These are phyloP conservation scores for Amorphotheca resinae DNA, from an alignment of 495 filamentous ascomycete species.

Conservation along the genomic window DNA sequence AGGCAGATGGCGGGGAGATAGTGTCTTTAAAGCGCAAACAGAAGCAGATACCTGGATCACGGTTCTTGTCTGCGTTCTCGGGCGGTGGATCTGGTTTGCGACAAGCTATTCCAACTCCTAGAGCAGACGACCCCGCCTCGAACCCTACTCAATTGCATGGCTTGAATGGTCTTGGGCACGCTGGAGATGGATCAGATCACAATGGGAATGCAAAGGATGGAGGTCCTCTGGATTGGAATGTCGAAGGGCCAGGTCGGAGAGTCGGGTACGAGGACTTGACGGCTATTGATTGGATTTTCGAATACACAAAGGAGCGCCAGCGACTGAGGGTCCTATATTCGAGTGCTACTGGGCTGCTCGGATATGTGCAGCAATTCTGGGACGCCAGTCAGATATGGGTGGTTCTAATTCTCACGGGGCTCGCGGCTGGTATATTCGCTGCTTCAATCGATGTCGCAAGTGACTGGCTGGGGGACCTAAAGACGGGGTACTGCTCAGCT, in stretches of 20 bases:
- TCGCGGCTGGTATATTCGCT: constrained; percentile 72
- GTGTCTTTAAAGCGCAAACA: constrained; percentile 78
- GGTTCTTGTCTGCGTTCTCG: constrained; percentile 14
- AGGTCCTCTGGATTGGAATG: constrained; percentile 68
- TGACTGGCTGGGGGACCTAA: constrained; percentile 88
- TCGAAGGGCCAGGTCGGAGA: constrained; percentile 78
- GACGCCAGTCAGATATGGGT: constrained; percentile 90
- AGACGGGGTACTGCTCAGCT: constrained; percentile 75
- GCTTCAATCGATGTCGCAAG: constrained; percentile 86
- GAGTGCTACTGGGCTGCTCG: constrained; percentile 56
- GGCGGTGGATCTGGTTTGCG: constrained; percentile 6
- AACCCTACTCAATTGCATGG: constrained; percentile 3
- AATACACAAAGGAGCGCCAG: constrained; percentile 94
- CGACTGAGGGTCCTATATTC: constrained; percentile 64
- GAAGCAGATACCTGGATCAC: constrained; percentile 32
- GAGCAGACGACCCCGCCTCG: constrained; percentile 7
- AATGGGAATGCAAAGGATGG: constrained; percentile 44
- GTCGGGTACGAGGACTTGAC: constrained; percentile 95
- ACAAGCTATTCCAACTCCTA: constrained; percentile 13
- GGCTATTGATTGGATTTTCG: constrained; percentile 99
- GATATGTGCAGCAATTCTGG: constrained; percentile 54
- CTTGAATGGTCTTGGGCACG: constrained; percentile 4
- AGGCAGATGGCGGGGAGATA: constrained; percentile 38
- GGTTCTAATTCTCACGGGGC: constrained; percentile 59
- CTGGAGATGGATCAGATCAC: constrained; percentile 6